Evolutionary conservation across 441 rosid genomes (phyloP).

Genomic region (Erodium trifolium): DNA sequence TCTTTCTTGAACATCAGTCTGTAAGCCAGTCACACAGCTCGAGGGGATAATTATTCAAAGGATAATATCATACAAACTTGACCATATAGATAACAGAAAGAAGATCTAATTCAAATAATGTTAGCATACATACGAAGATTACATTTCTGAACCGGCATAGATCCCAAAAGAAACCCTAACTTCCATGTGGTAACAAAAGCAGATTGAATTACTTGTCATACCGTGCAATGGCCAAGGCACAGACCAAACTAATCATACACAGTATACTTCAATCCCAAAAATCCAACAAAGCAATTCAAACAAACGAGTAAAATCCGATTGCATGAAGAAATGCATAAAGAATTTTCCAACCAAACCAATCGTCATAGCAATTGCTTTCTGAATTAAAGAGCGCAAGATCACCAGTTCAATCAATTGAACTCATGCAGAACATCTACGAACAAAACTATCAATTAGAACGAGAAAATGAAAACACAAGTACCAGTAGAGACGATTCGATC

Average conservation of each 20-base stretch:
- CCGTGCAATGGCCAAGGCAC: neutral
- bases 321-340: neutral
- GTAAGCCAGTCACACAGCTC: neutral
- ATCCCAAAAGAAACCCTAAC: constrained; percentile 2
- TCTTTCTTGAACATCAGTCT: neutral
- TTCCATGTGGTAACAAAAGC: neutral
- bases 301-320: neutral
- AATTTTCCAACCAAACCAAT: neutral
- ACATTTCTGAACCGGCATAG: neutral
- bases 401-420: neutral
- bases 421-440: neutral
- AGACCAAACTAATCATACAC: neutral
- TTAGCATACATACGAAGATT: neutral
- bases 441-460: neutral
- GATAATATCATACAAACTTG: neutral
- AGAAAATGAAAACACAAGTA: neutral
- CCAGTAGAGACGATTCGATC: constrained; percentile 6
- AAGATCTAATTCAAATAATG: neutral
- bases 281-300: neutral
- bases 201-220: neutral
- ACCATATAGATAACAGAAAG: neutral
- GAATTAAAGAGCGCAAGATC: neutral
- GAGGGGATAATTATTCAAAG: neutral
- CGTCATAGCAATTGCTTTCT: neutral
- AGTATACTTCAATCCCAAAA: neutral